Evolutionary conservation across 2,329 filamentous ascomycete species (phyloP).

Genomic region (Fonsecaea erecta): DNA sequence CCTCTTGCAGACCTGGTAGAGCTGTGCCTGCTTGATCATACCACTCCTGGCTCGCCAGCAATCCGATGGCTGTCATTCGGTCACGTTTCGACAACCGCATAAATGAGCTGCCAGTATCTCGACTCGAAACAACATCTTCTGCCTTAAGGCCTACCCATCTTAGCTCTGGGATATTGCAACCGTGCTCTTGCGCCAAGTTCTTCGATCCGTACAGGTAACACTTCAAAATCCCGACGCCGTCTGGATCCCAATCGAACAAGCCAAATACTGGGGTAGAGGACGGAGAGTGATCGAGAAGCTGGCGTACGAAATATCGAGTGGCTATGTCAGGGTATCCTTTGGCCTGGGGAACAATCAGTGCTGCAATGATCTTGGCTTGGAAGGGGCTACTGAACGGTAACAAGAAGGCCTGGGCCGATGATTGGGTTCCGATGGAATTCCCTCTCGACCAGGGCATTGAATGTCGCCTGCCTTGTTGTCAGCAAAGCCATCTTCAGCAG

Average conservation of each 20-base stretch:
- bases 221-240: constrained; percentile 66
- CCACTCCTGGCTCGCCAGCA: constrained; percentile 59
- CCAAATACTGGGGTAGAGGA: constrained; percentile 52
- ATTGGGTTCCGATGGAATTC: constrained; percentile 50
- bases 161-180: constrained; percentile 53
- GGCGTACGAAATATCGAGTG: constrained; percentile 59
- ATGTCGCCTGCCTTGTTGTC: constrained; percentile 57
- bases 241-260: constrained; percentile 65
- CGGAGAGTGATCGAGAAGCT: constrained; percentile 42
- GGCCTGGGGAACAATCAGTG: constrained; percentile 48
- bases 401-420: constrained; percentile 55
- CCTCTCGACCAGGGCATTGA: constrained; percentile 59
- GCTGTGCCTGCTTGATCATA: constrained; percentile 54
- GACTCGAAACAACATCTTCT: constrained; percentile 43
- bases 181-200: constrained; percentile 59
- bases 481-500: constrained; percentile 12
- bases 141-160: constrained; percentile 64
- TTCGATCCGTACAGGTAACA: constrained; percentile 67
- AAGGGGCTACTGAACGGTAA: constrained; percentile 55
- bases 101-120: constrained; percentile 31
- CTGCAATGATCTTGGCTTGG: neutral
- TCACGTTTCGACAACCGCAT: constrained; percentile 23
- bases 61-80: constrained; percentile 46
- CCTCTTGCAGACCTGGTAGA: constrained; percentile 40
- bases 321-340: constrained; percentile 69